phyloP scores from a whole-genome alignment of 2,329 filamentous ascomycete genomes.

The Aureobasidium zeae region DNA sequence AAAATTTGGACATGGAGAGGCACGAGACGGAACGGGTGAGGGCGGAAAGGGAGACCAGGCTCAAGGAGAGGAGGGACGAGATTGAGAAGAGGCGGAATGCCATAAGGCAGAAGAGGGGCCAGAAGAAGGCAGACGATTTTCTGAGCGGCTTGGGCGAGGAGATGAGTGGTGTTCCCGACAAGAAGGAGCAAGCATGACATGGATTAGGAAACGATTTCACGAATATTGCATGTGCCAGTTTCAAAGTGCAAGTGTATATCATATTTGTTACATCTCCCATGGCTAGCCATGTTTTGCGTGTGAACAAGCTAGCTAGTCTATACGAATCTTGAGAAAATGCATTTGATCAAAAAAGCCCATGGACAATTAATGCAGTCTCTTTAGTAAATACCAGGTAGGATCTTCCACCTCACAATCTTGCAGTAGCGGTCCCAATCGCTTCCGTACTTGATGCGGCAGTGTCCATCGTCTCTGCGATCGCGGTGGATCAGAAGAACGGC shows the following conservation, averaged over 20 bases:
- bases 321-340: no score
- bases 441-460: conserved; percentile 85
- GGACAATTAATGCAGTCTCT: no score
- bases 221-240: no score
- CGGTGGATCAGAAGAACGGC: conserved; percentile 77
- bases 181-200: no score
- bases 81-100: conserved; percentile 50
- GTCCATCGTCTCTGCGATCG: conserved; percentile 78
- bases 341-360: no score
- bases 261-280: no score
- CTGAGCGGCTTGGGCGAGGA: conserved; percentile 48
- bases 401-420: conserved; percentile 68
- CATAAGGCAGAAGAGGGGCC: conserved; percentile 46
- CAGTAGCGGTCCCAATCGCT: conserved; percentile 87
- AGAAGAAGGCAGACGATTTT: conserved; percentile 64
- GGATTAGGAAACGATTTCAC: no score
- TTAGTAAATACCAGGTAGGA: conserved; percentile 80
- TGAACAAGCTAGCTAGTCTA: not conserved
- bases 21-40: conserved; percentile 58
- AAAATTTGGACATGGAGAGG: conserved; percentile 57
- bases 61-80: conserved; percentile 49
- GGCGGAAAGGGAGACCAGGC: conserved; percentile 46
- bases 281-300: not conserved
- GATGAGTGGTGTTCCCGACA: conserved; percentile 19
- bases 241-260: no score